Evolutionary conservation across 768 basidiomycete genomes (phyloP).

Genomic region (Psilocybe cyanescens): DNA sequence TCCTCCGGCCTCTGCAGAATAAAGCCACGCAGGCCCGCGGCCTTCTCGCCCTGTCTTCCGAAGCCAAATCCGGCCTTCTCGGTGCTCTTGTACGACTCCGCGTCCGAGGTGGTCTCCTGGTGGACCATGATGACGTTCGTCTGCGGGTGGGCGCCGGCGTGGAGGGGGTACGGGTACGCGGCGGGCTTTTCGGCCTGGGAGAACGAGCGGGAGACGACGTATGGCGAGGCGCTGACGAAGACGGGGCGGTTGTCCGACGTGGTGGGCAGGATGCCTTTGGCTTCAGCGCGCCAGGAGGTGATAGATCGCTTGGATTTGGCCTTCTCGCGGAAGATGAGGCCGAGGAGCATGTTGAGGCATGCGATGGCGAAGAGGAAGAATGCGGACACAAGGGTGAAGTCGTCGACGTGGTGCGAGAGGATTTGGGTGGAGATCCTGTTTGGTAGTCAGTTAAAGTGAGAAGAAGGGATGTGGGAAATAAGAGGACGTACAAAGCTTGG

Average conservation of each 20-base stretch:
- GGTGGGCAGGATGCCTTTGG: slow-evolving; percentile 60
- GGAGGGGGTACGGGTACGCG: not conserved
- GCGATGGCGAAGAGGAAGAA: slow-evolving; percentile 86
- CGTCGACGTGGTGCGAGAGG: slow-evolving; percentile 78
- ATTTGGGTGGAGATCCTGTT: slow-evolving; percentile 67
- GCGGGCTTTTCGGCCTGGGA: slow-evolving; percentile 12
- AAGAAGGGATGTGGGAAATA: not conserved
- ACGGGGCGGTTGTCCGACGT: slow-evolving; percentile 35
- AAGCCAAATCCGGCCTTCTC: slow-evolving; percentile 68
- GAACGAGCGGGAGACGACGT: slow-evolving; percentile 35
- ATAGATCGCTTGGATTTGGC: slow-evolving; percentile 71
- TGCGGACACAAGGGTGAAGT: slow-evolving; percentile 84
- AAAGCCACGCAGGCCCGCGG: slow-evolving; percentile 67
- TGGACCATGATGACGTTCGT: slow-evolving; percentile 18
- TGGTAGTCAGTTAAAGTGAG: not conserved
- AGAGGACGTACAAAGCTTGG: slow-evolving; percentile 70
- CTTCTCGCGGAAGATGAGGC: slow-evolving; percentile 75
- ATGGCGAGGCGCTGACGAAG: slow-evolving; percentile 35
- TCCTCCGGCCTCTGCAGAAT: slow-evolving; percentile 33
- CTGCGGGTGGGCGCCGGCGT: no score
- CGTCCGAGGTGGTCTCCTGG: slow-evolving; percentile 29
- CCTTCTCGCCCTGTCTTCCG: slow-evolving; percentile 81
- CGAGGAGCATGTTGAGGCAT: slow-evolving; percentile 81
- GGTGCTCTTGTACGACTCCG: slow-evolving; percentile 33
- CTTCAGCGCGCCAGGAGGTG: slow-evolving; percentile 64